Evolutionary conservation across 768 basidiomycete species (phyloP).

Genomic region (Tylopilus plumbeoviolaceoides): DNA sequence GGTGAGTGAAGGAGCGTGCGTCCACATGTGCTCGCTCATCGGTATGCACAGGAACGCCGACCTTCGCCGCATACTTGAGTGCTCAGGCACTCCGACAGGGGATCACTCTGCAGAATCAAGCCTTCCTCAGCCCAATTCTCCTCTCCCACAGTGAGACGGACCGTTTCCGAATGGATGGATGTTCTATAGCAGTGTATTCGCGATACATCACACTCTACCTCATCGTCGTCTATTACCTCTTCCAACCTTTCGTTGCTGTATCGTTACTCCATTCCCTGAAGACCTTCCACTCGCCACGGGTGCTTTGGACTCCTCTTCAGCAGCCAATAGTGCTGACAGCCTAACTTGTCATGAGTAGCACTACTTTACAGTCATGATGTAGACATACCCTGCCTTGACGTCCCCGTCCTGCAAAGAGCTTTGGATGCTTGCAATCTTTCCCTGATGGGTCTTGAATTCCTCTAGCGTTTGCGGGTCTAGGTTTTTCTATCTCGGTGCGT

Average conservation of each 20-base stretch:
- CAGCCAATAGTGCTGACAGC: constrained; percentile 41
- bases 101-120: constrained; percentile 4
- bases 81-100: constrained; percentile 31
- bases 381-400: constrained; percentile 51
- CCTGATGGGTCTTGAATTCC: constrained; percentile 60
- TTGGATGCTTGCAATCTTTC: constrained; percentile 51
- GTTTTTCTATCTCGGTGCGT: constrained; percentile 51
- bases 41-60: constrained; percentile 41
- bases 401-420: constrained; percentile 57
- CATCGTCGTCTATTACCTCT: constrained; percentile 34
- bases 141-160: neutral
- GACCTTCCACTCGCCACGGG: constrained; percentile 18
- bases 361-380: neutral
- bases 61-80: constrained; percentile 55
- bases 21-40: constrained; percentile 8
- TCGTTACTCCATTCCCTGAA: constrained; percentile 17
- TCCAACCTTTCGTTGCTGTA: constrained; percentile 34
- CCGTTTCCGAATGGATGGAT: neutral
- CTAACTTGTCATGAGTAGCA: constrained; percentile 25
- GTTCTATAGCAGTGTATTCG: constrained; percentile 8
- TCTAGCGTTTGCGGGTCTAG: constrained; percentile 67
- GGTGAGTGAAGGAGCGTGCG: constrained; percentile 35
- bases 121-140: constrained; percentile 11
- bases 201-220: constrained; percentile 1
- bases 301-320: constrained; percentile 36